Conservation (phyloP, 345 rosid species). For the Syzygium grande region DNA sequence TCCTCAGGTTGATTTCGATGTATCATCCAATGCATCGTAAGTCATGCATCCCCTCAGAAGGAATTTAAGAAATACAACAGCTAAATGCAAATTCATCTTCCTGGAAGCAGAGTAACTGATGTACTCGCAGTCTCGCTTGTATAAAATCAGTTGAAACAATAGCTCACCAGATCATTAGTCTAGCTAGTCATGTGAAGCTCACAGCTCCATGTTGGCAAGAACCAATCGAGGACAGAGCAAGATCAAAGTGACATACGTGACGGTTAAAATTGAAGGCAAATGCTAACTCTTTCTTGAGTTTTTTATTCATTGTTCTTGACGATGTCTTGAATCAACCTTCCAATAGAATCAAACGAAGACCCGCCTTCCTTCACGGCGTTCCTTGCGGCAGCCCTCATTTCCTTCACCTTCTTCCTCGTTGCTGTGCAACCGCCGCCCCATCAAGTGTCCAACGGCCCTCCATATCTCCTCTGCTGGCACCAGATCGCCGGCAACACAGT, state of each 20-base stretch:
- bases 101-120: not conserved
- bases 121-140: not conserved
- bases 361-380: constrained; percentile 18
- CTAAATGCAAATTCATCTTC: not conserved
- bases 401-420: constrained; percentile 17
- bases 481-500: not conserved
- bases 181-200: too few relatives aligned
- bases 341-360: constrained; percentile 23
- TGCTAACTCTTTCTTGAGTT: not conserved
- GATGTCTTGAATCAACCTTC: constrained; percentile 14
- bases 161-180: too few relatives aligned
- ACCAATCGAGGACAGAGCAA: not conserved
- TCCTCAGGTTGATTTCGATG: not conserved
- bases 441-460: constrained; percentile 9
- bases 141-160: too few relatives aligned
- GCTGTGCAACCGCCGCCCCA: constrained; percentile 9
- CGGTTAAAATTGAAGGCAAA: not conserved
- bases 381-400: constrained; percentile 13
- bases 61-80: not conserved
- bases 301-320: not conserved
- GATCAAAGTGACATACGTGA: too few relatives aligned
- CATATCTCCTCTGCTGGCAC: constrained; percentile 26
- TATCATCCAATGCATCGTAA: not conserved
- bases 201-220: not conserved
- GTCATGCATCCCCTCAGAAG: not conserved